Evolutionary conservation across 805 yeast species (phyloP), one percentile per base, ranked within the genome.

Genomic region (Ogataea allantospora): DNA sequence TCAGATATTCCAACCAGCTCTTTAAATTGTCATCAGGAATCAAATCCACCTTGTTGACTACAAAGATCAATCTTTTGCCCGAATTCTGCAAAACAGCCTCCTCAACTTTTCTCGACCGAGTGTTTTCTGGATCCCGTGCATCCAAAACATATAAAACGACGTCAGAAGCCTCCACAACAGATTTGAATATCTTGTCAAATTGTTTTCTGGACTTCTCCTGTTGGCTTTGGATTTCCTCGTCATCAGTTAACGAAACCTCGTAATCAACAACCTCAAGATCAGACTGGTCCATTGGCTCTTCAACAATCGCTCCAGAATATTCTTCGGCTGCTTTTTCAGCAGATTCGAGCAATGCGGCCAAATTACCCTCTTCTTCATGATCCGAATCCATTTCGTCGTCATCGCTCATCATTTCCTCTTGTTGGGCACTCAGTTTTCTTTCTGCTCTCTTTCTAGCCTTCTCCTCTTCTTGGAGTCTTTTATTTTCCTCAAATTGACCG

Each of bases 121-220:
- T 91, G 13, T 88, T 81, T 62, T 87, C 95, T 38, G 99, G 99
- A 63, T 93, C 96, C 63, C 99, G 81, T 1, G 99, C 96, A 65
- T 91, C 99, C 56, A 91, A 68, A n/a, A 91, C 96, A 57, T 93
- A 91, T 39, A 89, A 70, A 13, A 91, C 71, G 38, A 91, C 96
- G 60, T 91, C 99, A 2, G 97, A 71, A 15, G 88, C 83, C 44
- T 88, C 97, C 15, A 93, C 89, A 24, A 93, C 97, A 11, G 88
- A 74, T 63, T 88, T 89, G 73, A 89, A 91, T 43, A 91, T 80
- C 66, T 89, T 91, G 62, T 91, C 98, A 59, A 84, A 93, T 5
- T 96, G 93, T 60, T 84, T 89, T 61, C 93, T 76, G 9, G 93
- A 84, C 57, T 80, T 80, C 38, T 84, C 95, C 23, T 74, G 48